These are phyloP conservation scores for Coniochaeta sp. DNA, from an alignment of 2,329 filamentous ascomycete genomes.

Conservation along the genomic window DNA sequence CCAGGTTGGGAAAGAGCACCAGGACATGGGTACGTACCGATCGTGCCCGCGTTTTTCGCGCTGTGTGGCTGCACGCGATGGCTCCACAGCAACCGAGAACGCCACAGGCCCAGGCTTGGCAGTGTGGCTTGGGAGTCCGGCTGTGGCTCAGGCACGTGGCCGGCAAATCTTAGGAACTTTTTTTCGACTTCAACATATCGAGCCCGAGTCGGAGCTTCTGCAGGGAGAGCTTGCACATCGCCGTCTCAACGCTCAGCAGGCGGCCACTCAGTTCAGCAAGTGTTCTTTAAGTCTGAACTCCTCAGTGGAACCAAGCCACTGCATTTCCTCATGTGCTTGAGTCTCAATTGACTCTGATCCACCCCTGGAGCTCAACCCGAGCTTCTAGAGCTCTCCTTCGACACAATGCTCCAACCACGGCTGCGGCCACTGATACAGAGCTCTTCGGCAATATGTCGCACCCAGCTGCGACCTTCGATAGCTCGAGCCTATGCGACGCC, in stretches of 20 bases:
- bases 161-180: constrained; percentile 1
- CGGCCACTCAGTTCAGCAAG: not conserved
- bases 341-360: not conserved
- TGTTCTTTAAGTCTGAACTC: not conserved
- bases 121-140: not conserved
- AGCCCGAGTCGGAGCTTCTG: not conserved
- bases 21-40: constrained; percentile 2
- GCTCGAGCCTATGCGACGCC: constrained; percentile 16
- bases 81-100: not conserved
- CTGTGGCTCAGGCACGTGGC: constrained; percentile 1
- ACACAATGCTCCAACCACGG: constrained; percentile 59
- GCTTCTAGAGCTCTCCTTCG: constrained; percentile 1
- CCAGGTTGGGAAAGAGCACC: constrained; percentile 7
- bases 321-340: not conserved
- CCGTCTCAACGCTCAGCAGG: not conserved
- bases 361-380: constrained; percentile 1
- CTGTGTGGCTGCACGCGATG: constrained; percentile 16
- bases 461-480: constrained; percentile 8
- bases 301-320: not conserved
- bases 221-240: not conserved
- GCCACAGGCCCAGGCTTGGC: constrained; percentile 2
- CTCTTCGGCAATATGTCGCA: constrained; percentile 14
- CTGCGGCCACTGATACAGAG: constrained; percentile 39
- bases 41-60: constrained; percentile 16
- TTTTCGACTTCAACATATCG: not conserved